Base-by-base conservation (phyloP, 1,284 basidiomycete species). In the Tilletiaria anomala region DNA sequence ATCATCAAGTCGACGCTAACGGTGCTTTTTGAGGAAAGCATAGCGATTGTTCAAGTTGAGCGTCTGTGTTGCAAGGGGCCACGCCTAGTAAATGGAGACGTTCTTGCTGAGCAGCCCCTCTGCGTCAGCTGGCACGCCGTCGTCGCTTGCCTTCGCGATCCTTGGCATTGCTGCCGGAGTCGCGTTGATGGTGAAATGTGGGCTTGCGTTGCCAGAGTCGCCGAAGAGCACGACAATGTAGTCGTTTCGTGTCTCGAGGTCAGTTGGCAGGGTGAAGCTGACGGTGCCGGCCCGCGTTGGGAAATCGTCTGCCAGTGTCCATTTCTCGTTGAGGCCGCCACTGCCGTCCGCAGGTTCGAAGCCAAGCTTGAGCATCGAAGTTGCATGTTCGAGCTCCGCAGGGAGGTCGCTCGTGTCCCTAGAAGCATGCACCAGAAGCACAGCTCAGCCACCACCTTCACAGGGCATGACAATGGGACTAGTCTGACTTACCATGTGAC, bases 211-310 rank as follows among this genome's bases (percentile, higher is more conserved):
- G 32, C 54, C 54, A 18, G 44, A 47, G 43, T 56, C 54, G 17
- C 54, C 54, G 18, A 56, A 44, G 22, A 56, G 43, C 6, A 56
- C 54, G 8, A 56, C 47, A 23, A 54, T 47, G 41, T 56, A 56
- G 42, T 51, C 47, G 36, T 48, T 22, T 15, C 54, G 43, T 18
- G 32, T 29, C 16, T 40, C 36, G 15, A 48, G 31, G 23, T 47
- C 26, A 15, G 24, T 16, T 10, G 54, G 54, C 8, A 56, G 32
- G 11, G 37, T 47, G 33, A 56, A 43, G 3, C 33, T 34, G 12
- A 47, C 44, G 16, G 42, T 38, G 19, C 46, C 50, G 11, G n/a
- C 31, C 11, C 32, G 31, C 17, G 54, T 35, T 12, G 31, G 31
- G 39, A 56, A 51, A 23, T 42, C 37, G 12, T 44, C 23, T 2